Conservation (phyloP, 768 basidiomycete genomes). For the Astraeus odoratus region DNA sequence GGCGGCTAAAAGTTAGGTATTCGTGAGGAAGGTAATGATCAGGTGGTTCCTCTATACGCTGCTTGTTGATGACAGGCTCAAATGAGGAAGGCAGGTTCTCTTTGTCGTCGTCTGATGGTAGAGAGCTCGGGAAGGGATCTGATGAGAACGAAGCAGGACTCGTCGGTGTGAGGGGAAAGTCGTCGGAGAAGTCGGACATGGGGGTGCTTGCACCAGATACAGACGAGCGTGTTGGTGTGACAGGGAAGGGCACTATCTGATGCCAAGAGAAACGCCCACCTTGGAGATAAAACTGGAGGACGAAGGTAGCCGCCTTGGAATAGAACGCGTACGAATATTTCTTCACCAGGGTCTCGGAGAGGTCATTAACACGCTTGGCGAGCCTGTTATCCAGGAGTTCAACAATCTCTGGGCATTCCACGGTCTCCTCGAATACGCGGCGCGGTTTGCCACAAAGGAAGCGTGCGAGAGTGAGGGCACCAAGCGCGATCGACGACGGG, state of each 20-base stretch:
- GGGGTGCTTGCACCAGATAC: constrained; percentile 61
- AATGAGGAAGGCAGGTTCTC: constrained; percentile 70
- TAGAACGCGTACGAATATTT: constrained; percentile 98
- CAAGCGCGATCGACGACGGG: constrained; percentile 85
- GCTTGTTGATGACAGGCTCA: constrained; percentile 69
- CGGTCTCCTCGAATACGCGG: constrained; percentile 76
- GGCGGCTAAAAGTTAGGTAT: constrained; percentile 72
- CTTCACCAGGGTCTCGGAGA: constrained; percentile 94
- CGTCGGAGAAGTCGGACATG: constrained; percentile 73
- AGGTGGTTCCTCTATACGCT: constrained; percentile 56
- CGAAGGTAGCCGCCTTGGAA: constrained; percentile 90
- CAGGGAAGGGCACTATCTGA: constrained; percentile 44
- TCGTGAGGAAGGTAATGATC: constrained; percentile 79
- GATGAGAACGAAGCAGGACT: constrained; percentile 48
- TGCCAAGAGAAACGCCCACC: constrained; percentile 68
- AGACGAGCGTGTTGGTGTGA: constrained; percentile 45
- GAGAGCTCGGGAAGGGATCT: constrained; percentile 48
- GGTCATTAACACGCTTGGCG: constrained; percentile 80
- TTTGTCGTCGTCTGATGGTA: constrained; percentile 66
- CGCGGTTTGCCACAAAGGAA: constrained; percentile 80
- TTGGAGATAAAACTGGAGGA: constrained; percentile 89
- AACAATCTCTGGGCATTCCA: constrained; percentile 77
- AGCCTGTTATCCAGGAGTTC: constrained; percentile 82
- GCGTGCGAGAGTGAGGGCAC: constrained; percentile 81
- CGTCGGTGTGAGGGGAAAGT: constrained; percentile 78